Evolutionary conservation across 495 filamentous ascomycete species (phyloP).

Genomic region (Copromyces sp.): DNA sequence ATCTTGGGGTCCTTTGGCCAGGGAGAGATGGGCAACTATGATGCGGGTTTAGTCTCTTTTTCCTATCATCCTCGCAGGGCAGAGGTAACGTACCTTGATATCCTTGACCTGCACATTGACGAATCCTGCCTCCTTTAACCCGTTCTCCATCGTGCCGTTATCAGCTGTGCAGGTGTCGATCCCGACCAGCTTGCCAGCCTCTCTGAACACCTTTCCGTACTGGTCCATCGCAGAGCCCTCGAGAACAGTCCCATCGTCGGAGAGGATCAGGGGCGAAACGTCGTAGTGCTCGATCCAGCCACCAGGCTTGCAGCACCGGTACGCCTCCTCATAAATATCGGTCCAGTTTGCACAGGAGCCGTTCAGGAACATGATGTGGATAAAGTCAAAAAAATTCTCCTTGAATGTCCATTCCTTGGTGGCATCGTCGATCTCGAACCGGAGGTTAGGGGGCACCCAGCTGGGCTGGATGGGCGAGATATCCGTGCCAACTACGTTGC

Average conservation of each 20-base stretch:
- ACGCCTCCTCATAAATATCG: conserved; percentile 25
- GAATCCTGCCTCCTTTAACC: conserved; percentile 29
- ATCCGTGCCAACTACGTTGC: conserved; percentile 47
- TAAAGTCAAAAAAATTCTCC: conserved; percentile 49
- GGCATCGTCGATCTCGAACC: conserved; percentile 48
- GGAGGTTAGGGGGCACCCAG: conserved; percentile 16
- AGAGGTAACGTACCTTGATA: conserved; percentile 28
- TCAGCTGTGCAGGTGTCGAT: conserved; percentile 36
- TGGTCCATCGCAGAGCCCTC: conserved; percentile 32
- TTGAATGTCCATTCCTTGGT: conserved; percentile 42
- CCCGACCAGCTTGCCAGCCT: conserved; percentile 35
- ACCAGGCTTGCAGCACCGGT: conserved; percentile 29
- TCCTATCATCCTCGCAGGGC: too few species aligned
- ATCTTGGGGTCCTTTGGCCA: conserved; percentile 41
- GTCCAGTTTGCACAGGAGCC: conserved; percentile 50
- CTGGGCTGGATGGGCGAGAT: conserved; percentile 30
- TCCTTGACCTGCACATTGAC: conserved; percentile 24
- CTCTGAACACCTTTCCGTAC: conserved; percentile 36
- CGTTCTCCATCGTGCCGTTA: conserved; percentile 20
- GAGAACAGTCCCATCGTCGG: conserved; percentile 28
- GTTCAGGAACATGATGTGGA: conserved; percentile 49
- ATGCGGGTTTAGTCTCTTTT: background rate
- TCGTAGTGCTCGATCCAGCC: conserved; percentile 26
- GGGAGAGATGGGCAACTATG: conserved; percentile 34
- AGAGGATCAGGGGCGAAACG: conserved; percentile 8